These are phyloP conservation scores for Tulasnella sp. DNA, from an alignment of 768 basidiomycete species.

Conservation along the genomic window DNA sequence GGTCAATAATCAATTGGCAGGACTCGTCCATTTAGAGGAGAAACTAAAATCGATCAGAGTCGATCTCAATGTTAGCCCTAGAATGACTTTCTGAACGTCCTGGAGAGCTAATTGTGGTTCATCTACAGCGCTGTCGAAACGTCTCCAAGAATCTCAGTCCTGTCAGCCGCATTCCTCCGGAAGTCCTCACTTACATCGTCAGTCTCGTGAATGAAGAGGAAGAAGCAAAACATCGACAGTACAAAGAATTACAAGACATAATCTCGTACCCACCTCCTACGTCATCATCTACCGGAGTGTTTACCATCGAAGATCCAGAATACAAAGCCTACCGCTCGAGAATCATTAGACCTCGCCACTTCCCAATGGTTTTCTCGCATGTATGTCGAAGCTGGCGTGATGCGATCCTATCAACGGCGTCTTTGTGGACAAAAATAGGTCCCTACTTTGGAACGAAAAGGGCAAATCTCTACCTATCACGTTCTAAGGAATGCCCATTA, in stretches of 20 bases:
- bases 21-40: too few relatives aligned
- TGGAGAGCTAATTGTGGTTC: too few relatives aligned
- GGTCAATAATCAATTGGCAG: too few relatives aligned
- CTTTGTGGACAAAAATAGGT: too few relatives aligned
- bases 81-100: too few relatives aligned
- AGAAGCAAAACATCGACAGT: not conserved
- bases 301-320: not conserved
- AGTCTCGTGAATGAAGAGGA: constrained; percentile 1
- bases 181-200: constrained; percentile 6
- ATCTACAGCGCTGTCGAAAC: constrained; percentile 1
- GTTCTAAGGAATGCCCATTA: too few relatives aligned
- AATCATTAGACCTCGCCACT: constrained; percentile 8
- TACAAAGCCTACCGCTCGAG: not conserved
- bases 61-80: too few relatives aligned
- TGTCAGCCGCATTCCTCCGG: not conserved
- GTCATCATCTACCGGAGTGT: not conserved
- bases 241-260: too few relatives aligned
- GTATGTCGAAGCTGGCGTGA: constrained; percentile 12
- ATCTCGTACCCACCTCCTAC: too few relatives aligned
- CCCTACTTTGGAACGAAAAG: too few relatives aligned
- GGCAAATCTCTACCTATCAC: too few relatives aligned
- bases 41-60: too few relatives aligned
- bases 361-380: constrained; percentile 5
- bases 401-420: not conserved
- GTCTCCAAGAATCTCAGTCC: constrained; percentile 2